These are phyloP conservation scores for Aureobasidium leucospermi DNA, from an alignment of 2,329 filamentous ascomycete species.

Conservation along the genomic window DNA sequence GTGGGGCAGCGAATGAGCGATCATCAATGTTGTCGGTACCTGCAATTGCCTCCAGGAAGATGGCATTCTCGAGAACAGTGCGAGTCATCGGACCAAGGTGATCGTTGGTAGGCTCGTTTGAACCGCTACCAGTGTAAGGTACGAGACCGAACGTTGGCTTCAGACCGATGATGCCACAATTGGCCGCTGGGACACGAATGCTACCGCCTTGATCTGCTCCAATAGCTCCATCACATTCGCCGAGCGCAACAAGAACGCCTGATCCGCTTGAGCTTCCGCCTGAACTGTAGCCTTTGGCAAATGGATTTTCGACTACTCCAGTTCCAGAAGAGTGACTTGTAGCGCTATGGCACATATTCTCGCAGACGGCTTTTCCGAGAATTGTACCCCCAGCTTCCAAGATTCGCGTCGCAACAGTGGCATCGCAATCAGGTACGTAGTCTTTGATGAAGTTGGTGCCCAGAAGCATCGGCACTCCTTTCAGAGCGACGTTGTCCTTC, in stretches of 20 bases:
- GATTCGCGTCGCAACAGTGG: conserved; percentile 37
- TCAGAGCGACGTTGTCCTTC: conserved; percentile 44
- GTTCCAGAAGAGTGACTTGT: conserved; percentile 38
- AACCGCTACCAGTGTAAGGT: conserved; percentile 38
- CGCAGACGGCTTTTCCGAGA: conserved; percentile 40
- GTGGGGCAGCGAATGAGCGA: conserved; percentile 28
- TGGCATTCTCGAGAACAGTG: conserved; percentile 34
- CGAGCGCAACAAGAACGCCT: conserved; percentile 27
- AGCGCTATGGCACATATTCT: conserved; percentile 39
- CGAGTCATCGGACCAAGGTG: conserved; percentile 38
- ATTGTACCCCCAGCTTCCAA: conserved; percentile 37
- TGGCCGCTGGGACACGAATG: conserved; percentile 21
- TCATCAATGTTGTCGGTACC: conserved; percentile 41
- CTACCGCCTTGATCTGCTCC: conserved; percentile 26
- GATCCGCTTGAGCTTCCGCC: conserved; percentile 30
- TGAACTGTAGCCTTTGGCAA: conserved; percentile 28
- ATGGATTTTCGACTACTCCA: conserved; percentile 37
- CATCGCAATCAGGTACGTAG: conserved; percentile 36
- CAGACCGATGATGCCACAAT: conserved; percentile 26
- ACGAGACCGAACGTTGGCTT: conserved; percentile 38
- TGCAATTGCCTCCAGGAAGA: conserved; percentile 34
- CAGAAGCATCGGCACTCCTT: conserved; percentile 36
- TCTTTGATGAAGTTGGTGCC: conserved; percentile 31
- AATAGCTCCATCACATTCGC: conserved; percentile 28
- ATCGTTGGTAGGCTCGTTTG: conserved; percentile 38